Base-by-base conservation (phyloP, 2,329 filamentous ascomycete species). In the Microthyrium microscopicum region DNA sequence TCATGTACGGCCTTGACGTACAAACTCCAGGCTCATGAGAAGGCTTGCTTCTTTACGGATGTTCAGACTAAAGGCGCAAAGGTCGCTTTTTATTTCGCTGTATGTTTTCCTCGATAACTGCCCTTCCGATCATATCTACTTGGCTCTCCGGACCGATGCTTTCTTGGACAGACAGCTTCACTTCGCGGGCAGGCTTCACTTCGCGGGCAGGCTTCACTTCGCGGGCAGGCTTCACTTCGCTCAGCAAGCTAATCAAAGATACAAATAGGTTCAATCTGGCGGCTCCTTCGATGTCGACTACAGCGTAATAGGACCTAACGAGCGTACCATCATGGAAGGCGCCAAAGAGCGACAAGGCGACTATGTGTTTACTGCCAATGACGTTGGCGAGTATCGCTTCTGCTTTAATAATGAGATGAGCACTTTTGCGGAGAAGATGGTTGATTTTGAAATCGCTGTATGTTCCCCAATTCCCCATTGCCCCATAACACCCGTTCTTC, bases 321-420 rank as follows among this genome's bases (percentile, higher is more conserved):
- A 78, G 50, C 85, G 79, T 57, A 57, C 82, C 40, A 77, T 98
- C 40, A 61, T 95, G 48, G 74, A 85, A 39, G 89, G 85, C 40
- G 66, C 76, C 46, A 95, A 93, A 61, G 89, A 82, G 62, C 73
- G 87, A 43, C 87, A 95, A 60, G 89, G 87, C 34, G 89, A 98
- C 58, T 95, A 92, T 51, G 89, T 98, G 41, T 98, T 98, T 57
- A 93, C 85, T 0, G 89, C 85, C 29, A 82, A 83, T 48, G 73
- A 83, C 33, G 51, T 69, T 5, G 89, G 89, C 43, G 87, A 95
- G 50, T 94, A 95, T 62, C 73, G 75, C 34, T 95, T 98, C 64
- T 98, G 89, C 69, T 98, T 98, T 66, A 80, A 85, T 60, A 98
- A 98, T 52, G 79, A 89, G 53, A 93, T 98, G 80, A 92, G 81